Base-by-base conservation (phyloP, 164 flowering plant species). In the Piper longum region DNA sequence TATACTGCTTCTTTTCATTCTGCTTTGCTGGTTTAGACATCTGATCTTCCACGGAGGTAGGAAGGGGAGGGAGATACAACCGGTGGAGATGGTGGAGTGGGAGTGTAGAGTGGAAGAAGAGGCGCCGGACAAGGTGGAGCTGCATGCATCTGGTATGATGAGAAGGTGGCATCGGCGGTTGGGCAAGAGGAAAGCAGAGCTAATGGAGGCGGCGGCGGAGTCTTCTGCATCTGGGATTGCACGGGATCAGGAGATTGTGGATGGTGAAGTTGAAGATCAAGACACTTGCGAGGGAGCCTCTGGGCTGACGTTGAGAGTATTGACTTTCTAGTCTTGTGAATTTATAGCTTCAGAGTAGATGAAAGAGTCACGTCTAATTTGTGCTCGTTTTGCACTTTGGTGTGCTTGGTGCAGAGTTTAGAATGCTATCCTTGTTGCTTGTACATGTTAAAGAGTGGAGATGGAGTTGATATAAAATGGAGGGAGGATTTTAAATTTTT, bases 111-210 rank as follows among this genome's bases (percentile, higher is more conserved):
- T 14, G 7, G 26, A 57, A 40, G 74, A 64, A 4, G 68, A 67
- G 4, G 67, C 66, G 16, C 79, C 70, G 7, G 41, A 41, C 16
- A 52, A 56, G 7, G 52, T 48, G 2, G 39, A 42, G 39, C 36
- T 26, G 36, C 36, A 26, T 26, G 1, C 36, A 26, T 78, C 84
- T 2, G 86, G 80, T 60, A 43, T 77, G 12, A 36, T 78, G 62
- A 73, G 76, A 62, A 78, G 63, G 71, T 79, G 89, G 92, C 76
- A 65, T 43, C 55, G 64, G 5, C 72, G 79, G 16, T 70, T 80
- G 64, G 78, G 70, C 58, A 81, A 80, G 78, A 75, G 87, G 65
- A 83, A 75, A 69, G 79, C 74, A 3, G 63, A 67, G 56, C 60
- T 64, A 57, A 39, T 54, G 59, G 59, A 14, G 14, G 59, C 2